Base-by-base conservation (phyloP, 208 protist species). In the Entamoeba invadens region DNA sequence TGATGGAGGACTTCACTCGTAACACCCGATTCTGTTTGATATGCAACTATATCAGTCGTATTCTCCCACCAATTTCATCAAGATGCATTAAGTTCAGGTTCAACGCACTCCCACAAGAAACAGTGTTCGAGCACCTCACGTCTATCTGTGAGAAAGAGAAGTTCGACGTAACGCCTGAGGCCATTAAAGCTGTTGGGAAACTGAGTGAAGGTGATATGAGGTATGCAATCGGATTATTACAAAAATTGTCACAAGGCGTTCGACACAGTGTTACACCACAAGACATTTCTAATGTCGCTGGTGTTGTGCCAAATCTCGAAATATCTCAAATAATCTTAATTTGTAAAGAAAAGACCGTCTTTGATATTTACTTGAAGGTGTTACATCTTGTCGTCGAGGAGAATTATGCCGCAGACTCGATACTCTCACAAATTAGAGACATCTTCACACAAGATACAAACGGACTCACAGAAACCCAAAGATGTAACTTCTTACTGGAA, bases 71-170 rank as follows among this genome's bases (percentile, higher is more conserved):
- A 4, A 97, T 99, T 44, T 96, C 98, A 31, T 99, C 98, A 91
- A 97, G 99, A 25, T 99, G 99, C 95, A 98, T 98, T 57, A 99
- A 99, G 96, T 99, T 99, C 94, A 96, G 98, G 25, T 99, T 99
- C 95, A 98, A 98, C n/a, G 42, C 91, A 38, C n/a, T 93, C 18
- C 45, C 44, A 31, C 25, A 46, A 50, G 44, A 45, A 44, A 45
- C n/a, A 18, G 44, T 92, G 10, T 92, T 10, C 21, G n/a, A 31
- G 44, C 14, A 44, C 5, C n/a, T 92, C 21, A 14, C 21, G 45
- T 38, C 35, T 14, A 92, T 92, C 45, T 92, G 91, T 45, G 91
- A 92, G 14, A 92, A 92, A 92, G 91, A 92, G 45, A 44, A 31
- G 25, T 46, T 92, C n/a, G 21, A 14, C 35, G 38, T 44, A 35